Evolutionary conservation across 768 basidiomycete species (phyloP), one percentile per base, ranked within the genome.

Genomic region (Panaeolus papilionaceus): DNA sequence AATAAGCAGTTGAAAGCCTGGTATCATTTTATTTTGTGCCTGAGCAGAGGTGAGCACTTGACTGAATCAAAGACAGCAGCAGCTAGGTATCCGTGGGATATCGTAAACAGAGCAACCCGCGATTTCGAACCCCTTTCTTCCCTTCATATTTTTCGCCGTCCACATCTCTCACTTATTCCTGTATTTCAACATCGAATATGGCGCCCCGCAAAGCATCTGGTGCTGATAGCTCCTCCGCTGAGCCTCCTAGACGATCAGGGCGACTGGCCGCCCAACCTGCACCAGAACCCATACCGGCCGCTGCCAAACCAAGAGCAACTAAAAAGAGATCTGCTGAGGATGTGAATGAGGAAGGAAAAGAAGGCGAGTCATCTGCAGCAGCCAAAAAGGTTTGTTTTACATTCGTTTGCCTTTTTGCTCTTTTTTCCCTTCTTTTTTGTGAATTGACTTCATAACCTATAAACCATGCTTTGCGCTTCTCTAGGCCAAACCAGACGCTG

Each of bases 191-290:
- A 33, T 63, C 70, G 68, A 58, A 33, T 33, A 75, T 75, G 72
- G 37, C 73, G 40, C 79, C 81, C 66, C 77, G 79, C 47, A 81
- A 82, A 71, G 70, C 72, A 42, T 72, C 81, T 65, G 76, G 37
- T 49, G 67, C 38, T 8, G 69, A 77, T 5, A 66, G 73, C 49
- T 67, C 76, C 66, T 76, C 77, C 61, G 69, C 78, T 39, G 78
- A 79, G 49, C 80, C 84, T 49, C 84, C 85, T 9, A 81, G 89
- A 68, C 82, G 89, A 66, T 91, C 89, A 4, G 81, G 83, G 16
- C 79, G 89, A 63, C 84, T 90, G 66, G 85, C 87, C 3, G 75
- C 84, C 6, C 82, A 84, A 67, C 83, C 84, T 40, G 81, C 79
- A 65, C 75, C 77, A n/a, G 78, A 75, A 61, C 69, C 74, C n/a